Evolutionary conservation across 164 flowering plant genomes (phyloP).

Genomic region (Brasenia schreberi): DNA sequence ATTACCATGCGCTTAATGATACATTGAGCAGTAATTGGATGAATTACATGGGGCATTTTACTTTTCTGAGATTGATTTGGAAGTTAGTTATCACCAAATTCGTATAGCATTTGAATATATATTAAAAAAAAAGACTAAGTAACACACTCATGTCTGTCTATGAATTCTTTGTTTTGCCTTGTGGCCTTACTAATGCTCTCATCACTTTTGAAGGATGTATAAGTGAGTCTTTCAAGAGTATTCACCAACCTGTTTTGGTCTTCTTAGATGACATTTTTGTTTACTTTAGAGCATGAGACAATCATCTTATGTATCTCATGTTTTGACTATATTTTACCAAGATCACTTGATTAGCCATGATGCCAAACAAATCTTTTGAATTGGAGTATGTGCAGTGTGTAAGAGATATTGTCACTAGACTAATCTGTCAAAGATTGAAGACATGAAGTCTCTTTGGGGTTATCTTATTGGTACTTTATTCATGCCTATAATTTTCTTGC

Average conservation of each 20-base stretch:
- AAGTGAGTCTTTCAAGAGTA: neutral
- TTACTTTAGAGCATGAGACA: neutral
- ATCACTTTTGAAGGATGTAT: neutral
- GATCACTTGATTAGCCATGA: too few relatives aligned
- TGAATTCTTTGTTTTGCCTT: neutral
- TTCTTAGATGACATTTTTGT: neutral
- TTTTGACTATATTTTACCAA: too few relatives aligned
- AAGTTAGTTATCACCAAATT: neutral
- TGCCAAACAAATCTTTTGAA: too few relatives aligned
- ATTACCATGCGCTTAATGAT: neutral
- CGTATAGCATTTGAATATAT: neutral
- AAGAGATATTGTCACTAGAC: too few relatives aligned
- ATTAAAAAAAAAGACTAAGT: too few relatives aligned
- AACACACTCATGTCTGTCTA: neutral
- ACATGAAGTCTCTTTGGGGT: too few relatives aligned
- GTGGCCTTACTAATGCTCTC: neutral
- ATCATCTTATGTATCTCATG: too few relatives aligned
- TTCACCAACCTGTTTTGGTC: neutral
- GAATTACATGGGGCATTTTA: neutral
- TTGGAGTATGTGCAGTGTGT: too few relatives aligned
- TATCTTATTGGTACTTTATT: too few relatives aligned
- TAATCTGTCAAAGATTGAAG: too few relatives aligned
- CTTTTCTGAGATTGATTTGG: neutral
- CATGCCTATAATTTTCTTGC: neutral
- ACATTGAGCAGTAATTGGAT: neutral